These are phyloP conservation scores for Hanseniaspora uvarum DNA, from an alignment of 1,139 yeast species.

Conservation along the genomic window DNA sequence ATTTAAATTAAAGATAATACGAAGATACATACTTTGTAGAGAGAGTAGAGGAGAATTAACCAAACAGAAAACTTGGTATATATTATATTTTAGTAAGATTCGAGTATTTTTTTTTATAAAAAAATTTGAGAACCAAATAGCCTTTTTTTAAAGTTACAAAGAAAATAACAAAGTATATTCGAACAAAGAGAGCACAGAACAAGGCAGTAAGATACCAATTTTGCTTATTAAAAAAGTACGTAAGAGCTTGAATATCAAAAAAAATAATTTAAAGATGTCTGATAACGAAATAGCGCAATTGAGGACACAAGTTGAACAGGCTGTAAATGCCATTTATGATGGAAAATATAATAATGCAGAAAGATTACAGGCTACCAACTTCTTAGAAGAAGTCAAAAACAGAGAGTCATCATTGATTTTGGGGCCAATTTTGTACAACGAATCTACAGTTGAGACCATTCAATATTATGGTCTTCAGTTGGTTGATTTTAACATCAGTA, in stretches of 20 bases:
- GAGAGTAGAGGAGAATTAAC: no score
- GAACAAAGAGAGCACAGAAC: no score
- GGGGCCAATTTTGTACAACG: slow-evolving; percentile 56
- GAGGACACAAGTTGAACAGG: slow-evolving; percentile 58
- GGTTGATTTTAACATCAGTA: slow-evolving; percentile 55
- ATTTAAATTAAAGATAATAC: no score
- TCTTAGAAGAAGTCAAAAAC: slow-evolving; percentile 68
- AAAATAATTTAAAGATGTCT: slow-evolving; percentile 41
- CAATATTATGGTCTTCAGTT: slow-evolving; percentile 85
- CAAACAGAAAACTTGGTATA: no score
- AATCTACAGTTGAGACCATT: slow-evolving; percentile 58
- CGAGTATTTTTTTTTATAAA: no score
- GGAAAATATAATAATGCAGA: slow-evolving; percentile 56
- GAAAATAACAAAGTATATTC: no score
- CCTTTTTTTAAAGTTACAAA: no score
- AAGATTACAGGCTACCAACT: slow-evolving; percentile 59
- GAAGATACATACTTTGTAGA: no score
- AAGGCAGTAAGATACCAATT: no score
- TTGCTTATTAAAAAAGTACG: not conserved
- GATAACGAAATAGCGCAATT: slow-evolving; percentile 36
- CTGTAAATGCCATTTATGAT: slow-evolving; percentile 69
- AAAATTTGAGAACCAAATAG: no score
- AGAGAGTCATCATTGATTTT: slow-evolving; percentile 78
- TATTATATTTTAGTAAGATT: no score
- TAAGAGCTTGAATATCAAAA: not conserved